phyloP scores from a whole-genome alignment of 306 rosid genomes.

The Quercus glauca region DNA sequence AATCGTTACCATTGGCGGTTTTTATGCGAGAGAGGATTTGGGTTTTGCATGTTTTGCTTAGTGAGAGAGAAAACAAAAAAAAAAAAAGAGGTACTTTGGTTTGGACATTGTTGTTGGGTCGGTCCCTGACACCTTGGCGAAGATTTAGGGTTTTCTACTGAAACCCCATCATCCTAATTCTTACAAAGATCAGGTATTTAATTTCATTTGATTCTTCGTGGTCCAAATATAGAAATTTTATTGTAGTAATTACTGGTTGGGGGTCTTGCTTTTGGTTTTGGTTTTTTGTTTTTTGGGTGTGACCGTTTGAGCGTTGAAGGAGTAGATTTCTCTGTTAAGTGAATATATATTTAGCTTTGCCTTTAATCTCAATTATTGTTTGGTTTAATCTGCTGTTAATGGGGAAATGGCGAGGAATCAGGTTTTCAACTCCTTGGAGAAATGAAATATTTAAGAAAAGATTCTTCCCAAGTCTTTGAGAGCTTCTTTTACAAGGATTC shows the following conservation, averaged over 20 bases:
- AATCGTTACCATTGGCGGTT: slow-evolving; percentile 14
- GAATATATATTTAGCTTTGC: neutral
- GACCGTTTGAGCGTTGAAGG: slow-evolving; percentile 30
- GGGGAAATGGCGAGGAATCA: slow-evolving; percentile 21
- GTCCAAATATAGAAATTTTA: slow-evolving; percentile 8
- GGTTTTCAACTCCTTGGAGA: slow-evolving; percentile 35
- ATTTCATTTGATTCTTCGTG: slow-evolving; percentile 17
- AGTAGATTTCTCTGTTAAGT: neutral
- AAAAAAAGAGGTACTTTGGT: neutral
- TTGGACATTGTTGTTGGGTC: slow-evolving; percentile 11
- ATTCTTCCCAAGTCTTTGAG: slow-evolving; percentile 31
- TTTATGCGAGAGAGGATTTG: slow-evolving; percentile 8
- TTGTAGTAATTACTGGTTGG: neutral
- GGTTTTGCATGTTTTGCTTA: slow-evolving; percentile 31
- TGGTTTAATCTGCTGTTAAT: neutral
- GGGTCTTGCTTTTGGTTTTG: neutral
- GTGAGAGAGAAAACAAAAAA: neutral
- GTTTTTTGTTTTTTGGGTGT: neutral
- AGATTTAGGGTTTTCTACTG: slow-evolving; percentile 20
- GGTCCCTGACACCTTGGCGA: neutral
- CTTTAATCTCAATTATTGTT: slow-evolving; percentile 18
- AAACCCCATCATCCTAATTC: neutral
- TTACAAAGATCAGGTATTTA: slow-evolving; percentile 53
- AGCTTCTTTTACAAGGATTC: slow-evolving; percentile 46
- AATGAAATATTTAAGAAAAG: slow-evolving; percentile 41